phyloP scores from a whole-genome alignment of 2,329 filamentous ascomycete genomes.

The Sphaerulina populicola region DNA sequence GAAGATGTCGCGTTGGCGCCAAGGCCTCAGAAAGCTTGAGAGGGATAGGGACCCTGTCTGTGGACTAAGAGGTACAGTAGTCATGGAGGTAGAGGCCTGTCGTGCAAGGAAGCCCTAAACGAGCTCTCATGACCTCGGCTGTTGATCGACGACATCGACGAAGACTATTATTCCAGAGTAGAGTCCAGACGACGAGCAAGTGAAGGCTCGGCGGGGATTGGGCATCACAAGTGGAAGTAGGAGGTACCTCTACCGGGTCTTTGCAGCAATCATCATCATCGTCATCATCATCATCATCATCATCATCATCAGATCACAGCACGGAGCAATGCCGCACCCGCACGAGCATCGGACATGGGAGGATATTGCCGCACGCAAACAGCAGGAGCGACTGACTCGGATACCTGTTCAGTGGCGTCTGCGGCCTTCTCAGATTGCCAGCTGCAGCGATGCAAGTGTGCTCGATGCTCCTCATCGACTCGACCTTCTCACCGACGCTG shows the following conservation, averaged over 20 bases:
- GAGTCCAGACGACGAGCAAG: too few species aligned
- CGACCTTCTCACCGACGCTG: constrained; percentile 44
- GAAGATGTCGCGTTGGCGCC: background rate
- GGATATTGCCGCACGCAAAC: constrained; percentile 35
- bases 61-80: too few species aligned
- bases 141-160: background rate
- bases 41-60: background rate
- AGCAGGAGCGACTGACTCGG: constrained; percentile 34
- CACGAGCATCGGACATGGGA: constrained; percentile 30
- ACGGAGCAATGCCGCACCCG: background rate
- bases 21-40: background rate
- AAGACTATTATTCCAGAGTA: background rate
- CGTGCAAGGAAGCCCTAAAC: background rate
- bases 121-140: background rate
- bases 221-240: too few species aligned
- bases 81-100: too few species aligned
- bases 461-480: constrained; percentile 46
- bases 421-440: constrained; percentile 18
- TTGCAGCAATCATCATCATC: background rate
- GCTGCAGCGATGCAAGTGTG: constrained; percentile 29
- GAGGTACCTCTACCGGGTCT: too few species aligned
- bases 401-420: constrained; percentile 43
- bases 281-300: background rate
- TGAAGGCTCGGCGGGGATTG: too few species aligned
- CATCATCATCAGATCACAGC: background rate